Evolutionary conservation across 768 basidiomycete species (phyloP), one percentile per base, ranked within the genome.

Genomic region (Auricularia sp.): DNA sequence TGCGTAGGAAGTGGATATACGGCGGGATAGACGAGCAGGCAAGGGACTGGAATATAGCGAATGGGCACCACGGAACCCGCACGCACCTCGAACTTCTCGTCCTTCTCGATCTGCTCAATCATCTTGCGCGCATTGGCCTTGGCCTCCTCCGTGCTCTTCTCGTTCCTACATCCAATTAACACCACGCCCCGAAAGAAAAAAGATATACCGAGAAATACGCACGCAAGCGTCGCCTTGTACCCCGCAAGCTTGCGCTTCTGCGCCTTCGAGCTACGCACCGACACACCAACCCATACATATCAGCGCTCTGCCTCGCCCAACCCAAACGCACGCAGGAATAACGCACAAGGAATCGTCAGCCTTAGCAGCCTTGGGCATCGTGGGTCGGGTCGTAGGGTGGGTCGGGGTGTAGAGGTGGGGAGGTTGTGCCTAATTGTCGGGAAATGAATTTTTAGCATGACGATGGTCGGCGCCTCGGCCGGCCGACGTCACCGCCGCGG

Each of bases 71-170:
- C 21, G 16, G 21, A 8, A 34, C 10, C 54, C 8, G 60, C 35
- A 51, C 64, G 18, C 29, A 47, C 64, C 64, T 64, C 64, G 59
- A 64, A 64, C 23, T 64, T 60, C 59, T 64, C 64, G 47, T 64
- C 64, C 58, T 42, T 60, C 64, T 61, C 60, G 39, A 64, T 58
- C 34, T 60, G 59, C 64, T 64, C 60, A 18, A 64, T 2, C 47
- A 56, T 61, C 39, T 61, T 60, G 58, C 60, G 58, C 35, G 64
- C 66, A 21, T 62, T 58, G 53, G 51, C 61, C 58, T 65, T 56
- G 44, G 59, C 61, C 56, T 65, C 61, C 5, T 64, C 39, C n/a
- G 58, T 62, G 61, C 62, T 61, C 36, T 59, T 60, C 33, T 65
- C 29, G 21, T 61, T 67, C 58, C 47, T 51, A 18, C 10, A 51